Base-by-base conservation (phyloP, 75 land plant species). In the Selaginella tamariscina region DNA sequence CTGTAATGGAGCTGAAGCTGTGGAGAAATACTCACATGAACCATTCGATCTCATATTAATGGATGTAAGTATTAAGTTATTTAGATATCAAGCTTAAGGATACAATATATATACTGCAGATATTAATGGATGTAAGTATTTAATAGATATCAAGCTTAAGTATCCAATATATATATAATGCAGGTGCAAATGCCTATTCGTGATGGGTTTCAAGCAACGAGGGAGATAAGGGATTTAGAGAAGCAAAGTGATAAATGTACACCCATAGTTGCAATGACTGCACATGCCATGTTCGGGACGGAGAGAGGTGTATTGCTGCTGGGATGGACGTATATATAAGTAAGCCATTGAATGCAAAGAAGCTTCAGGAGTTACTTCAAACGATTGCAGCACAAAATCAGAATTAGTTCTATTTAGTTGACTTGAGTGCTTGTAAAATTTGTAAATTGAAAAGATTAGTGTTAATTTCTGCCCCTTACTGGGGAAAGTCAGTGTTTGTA, bases 281-380 rank as follows among this genome's bases (percentile, higher is more conserved):
- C 75, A 9, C 75, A 73, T 68, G 75, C 75, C 15, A 73, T 73
- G 75, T 73, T 68, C 24, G 75, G 75, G 75, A 73, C 24, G 75
- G 72, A 1, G 75, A 73, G 60, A 60, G 72, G 13, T 69, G 72
- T 27, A 73, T 73, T n/a, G 72, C 75, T 57, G 70, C 75, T 15
- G 75, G 75, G 21, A 73, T 73, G 75, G 75, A 73, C 68, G 71
- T 33, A 23, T 73, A 73, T 32, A 68, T 73, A 62, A 73, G 75
- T 31, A 73, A 73, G 60, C 75, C 75, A 22, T 44, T 73, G 31
- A 76, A 76, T 29, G 78, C 78, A 1, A 71, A 71, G 28, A 76
- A 76, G 59, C 74, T 76, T 15, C 78, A 76, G 60, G 78, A 71
- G 31, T 69, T 76, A 15, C 49, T 39, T n/a, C n/a, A n/a, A n/a